Base-by-base conservation (phyloP, 495 filamentous ascomycete species). In the Penicilliopsis zonata region DNA sequence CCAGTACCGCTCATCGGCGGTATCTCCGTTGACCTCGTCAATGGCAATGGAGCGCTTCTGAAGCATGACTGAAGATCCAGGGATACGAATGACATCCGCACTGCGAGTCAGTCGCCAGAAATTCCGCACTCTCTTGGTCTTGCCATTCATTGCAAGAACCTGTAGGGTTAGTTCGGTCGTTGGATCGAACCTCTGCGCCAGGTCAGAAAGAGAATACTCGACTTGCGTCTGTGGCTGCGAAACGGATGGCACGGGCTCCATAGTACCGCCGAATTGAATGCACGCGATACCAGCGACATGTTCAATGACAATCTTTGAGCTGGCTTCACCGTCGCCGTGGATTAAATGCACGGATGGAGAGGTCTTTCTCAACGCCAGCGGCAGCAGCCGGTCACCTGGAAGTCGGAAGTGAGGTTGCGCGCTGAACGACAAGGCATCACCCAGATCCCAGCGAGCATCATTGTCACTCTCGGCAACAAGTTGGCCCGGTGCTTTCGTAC, bases 401-500 rank as follows among this genome's bases (percentile, higher is more conserved):
- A 57, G 30, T 13, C 42, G 31, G 36, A 63, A 63, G 20, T 59
- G 52, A 9, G 47, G 44, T n/a, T 57, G 33, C 9, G 35, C 9
- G 13, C 37, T 47, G 45, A 61, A 63, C 15, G 31, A 29, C 16
- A 59, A 37, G 3, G 41, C 52, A 36, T 61, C 57, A 9, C 35
- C 28, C 17, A 63, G 20, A 36, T 61, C 50, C 59, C 55, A 63
- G 13, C 38, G 44, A 7, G 50, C 49, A 13, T 50, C 33, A 26
- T 58, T 51, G 5, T 40, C 25, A 15, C 38, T 38, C 3, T 32
- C 33, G 0, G 25, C 28, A 35, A 23, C 21, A 10, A 23, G 10
- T 10, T 23, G 6, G 6, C 21, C 21, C 6, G 21, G 21, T 32
- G 46, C 24, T 41, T 37, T 18, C 38, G 42, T 12, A 37, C 34